Evolutionary conservation across 148 eudicot genomes (phyloP).

Genomic region (Rheum nobile): DNA sequence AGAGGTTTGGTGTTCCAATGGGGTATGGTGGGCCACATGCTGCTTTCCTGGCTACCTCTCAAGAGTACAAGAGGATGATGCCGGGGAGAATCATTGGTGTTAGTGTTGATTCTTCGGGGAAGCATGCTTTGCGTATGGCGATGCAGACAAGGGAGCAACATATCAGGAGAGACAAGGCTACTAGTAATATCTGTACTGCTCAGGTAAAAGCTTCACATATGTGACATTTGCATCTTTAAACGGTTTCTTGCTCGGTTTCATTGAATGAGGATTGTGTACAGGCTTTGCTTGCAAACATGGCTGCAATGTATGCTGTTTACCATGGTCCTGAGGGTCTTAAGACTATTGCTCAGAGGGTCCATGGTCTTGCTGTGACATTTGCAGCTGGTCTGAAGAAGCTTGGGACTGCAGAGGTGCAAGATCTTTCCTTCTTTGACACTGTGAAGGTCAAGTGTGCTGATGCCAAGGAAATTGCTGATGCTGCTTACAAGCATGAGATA

Average conservation of each 20-base stretch:
- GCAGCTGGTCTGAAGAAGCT: conserved; percentile 87
- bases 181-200: conserved; percentile 97
- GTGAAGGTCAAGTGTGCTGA: conserved; percentile 77
- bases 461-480: conserved; percentile 64
- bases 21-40: conserved; percentile 99
- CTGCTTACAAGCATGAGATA: conserved; percentile 70
- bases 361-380: conserved; percentile 82
- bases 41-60: conserved; percentile 89
- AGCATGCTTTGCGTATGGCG: conserved; percentile 87
- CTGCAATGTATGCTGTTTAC: conserved; percentile 96
- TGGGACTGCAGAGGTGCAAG: conserved; percentile 78
- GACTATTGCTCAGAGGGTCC: conserved; percentile 83
- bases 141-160: conserved; percentile 99
- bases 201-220: conserved; percentile 41
- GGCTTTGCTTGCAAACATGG: conserved; percentile 99
- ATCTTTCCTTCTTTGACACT: conserved; percentile 80
- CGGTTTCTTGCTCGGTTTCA: background rate
- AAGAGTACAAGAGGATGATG: conserved; percentile 98
- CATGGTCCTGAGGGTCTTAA: conserved; percentile 99
- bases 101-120: conserved; percentile 87
- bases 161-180: conserved; percentile 87
- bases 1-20: conserved; percentile 98
- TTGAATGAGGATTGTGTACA: conserved; percentile 9
- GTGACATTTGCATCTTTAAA: background rate
- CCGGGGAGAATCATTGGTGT: conserved; percentile 94